A percentile compares a stretch with the other conserved stretches of the same genome.
Conservation (phyloP, 2,329 filamentous ascomycete genomes). For the Colletotrichum zoysiae region DNA sequence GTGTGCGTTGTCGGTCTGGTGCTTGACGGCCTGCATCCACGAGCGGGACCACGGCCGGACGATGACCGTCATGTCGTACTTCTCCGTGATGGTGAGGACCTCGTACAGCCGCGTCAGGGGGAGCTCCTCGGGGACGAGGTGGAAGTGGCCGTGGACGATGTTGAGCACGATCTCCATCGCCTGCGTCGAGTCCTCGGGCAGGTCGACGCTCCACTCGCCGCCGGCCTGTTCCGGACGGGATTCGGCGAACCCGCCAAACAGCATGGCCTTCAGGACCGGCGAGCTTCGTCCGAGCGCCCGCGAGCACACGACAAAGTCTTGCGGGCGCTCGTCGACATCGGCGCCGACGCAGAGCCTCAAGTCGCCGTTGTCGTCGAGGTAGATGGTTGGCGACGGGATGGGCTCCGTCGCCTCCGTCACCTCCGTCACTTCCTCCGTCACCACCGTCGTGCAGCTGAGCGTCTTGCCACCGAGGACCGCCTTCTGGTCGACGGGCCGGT, state of each 20-base stretch:
- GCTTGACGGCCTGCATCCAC: slow-evolving; percentile 34
- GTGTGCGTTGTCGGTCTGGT: slow-evolving; percentile 18
- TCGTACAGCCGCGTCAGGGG: slow-evolving; percentile 40
- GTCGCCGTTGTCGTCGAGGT: slow-evolving; percentile 29
- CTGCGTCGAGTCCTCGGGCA: slow-evolving; percentile 50
- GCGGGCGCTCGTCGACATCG: slow-evolving; percentile 23
- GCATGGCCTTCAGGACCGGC: slow-evolving; percentile 44
- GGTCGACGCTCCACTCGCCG: slow-evolving; percentile 44
- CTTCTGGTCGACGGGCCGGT: neutral
- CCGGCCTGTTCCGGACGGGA: slow-evolving; percentile 35
- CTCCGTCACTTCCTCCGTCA: slow-evolving; percentile 27
- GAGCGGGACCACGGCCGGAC: slow-evolving; percentile 45
- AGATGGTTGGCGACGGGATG: slow-evolving; percentile 27
- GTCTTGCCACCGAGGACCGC: slow-evolving; percentile 8
- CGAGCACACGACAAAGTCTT: slow-evolving; percentile 46
- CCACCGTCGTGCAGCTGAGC: slow-evolving; percentile 24
- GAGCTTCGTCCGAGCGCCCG: slow-evolving; percentile 45
- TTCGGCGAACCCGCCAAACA: slow-evolving; percentile 46
- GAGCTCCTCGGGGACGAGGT: slow-evolving; percentile 43
- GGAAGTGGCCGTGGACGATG: slow-evolving; percentile 49
- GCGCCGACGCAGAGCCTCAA: slow-evolving; percentile 29
- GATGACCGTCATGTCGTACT: slow-evolving; percentile 45
- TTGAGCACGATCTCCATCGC: slow-evolving; percentile 48
- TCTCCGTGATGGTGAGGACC: slow-evolving; percentile 46
- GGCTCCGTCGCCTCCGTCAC: slow-evolving; percentile 29